Conservation (phyloP, 805 yeast genomes). For the Zygosaccharomyces gambellarensis region DNA sequence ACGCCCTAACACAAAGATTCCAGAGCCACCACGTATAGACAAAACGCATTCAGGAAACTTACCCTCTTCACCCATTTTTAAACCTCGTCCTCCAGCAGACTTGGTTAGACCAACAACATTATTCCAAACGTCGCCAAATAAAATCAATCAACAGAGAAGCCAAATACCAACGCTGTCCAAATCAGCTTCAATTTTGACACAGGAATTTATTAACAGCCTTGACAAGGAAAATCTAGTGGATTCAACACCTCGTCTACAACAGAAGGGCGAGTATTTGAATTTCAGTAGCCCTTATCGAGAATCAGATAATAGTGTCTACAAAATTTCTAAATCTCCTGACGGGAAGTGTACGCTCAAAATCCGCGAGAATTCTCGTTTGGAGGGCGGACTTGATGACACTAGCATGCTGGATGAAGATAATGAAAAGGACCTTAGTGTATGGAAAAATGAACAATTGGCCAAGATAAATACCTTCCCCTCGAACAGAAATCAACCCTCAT, state of each 20-base stretch:
- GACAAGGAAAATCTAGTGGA: slow-evolving; percentile 14
- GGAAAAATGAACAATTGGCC: slow-evolving; percentile 32
- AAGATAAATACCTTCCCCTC: slow-evolving; percentile 16
- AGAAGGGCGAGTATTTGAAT: slow-evolving; percentile 1
- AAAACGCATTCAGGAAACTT: slow-evolving; percentile 14
- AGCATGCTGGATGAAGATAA: slow-evolving; percentile 30
- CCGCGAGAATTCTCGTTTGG: slow-evolving; percentile 15
- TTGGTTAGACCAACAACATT: slow-evolving; percentile 23
- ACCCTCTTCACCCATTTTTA: slow-evolving; percentile 13
- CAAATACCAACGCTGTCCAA: slow-evolving; percentile 22
- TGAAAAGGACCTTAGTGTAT: slow-evolving; percentile 26
- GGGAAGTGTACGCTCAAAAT: slow-evolving; percentile 31
- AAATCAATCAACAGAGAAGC: slow-evolving; percentile 15
- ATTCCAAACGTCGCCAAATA: slow-evolving; percentile 23
- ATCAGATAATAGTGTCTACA: slow-evolving; percentile 30
- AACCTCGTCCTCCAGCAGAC: slow-evolving; percentile 6
- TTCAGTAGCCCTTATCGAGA: slow-evolving; percentile 30
- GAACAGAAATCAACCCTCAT: neutral
- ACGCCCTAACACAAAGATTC: slow-evolving; percentile 11
- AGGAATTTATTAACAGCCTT: neutral
- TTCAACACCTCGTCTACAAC: slow-evolving; percentile 12
- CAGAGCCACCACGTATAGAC: slow-evolving; percentile 15
- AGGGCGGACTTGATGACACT: slow-evolving; percentile 27
- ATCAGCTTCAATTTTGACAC: slow-evolving; percentile 3
- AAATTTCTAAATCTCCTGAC: slow-evolving; percentile 31